Conservation (phyloP, 208 protist genomes). For the Wallacemonas sp. region DNA sequence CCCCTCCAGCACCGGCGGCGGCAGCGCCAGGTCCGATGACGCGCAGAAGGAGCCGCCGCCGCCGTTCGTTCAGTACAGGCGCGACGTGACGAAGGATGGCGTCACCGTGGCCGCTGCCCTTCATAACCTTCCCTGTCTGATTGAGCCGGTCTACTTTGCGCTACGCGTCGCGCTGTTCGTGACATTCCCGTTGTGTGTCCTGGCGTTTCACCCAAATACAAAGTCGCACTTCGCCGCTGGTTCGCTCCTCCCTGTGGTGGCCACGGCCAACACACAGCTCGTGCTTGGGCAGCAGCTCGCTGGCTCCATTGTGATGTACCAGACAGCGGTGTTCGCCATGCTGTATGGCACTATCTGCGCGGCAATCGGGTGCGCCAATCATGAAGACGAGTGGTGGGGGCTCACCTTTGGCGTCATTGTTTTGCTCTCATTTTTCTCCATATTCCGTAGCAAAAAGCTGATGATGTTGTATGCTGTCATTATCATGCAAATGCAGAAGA, state of each 20-base stretch:
- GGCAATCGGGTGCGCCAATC: slow-evolving; percentile 6
- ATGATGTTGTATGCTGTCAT: slow-evolving; percentile 39
- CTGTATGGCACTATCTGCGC: slow-evolving; percentile 36
- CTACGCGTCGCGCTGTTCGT: slow-evolving; percentile 19
- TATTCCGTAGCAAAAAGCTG: slow-evolving; percentile 24
- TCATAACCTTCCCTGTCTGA: slow-evolving; percentile 13
- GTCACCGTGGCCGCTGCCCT: slow-evolving; percentile 14
- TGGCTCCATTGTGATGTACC: slow-evolving; percentile 16
- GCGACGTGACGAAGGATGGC: slow-evolving; percentile 25
- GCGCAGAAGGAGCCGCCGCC: slow-evolving; percentile 15
- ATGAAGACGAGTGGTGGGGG: slow-evolving; percentile 45
- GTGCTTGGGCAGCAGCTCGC: slow-evolving; percentile 42
- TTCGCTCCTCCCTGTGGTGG: slow-evolving; percentile 23
- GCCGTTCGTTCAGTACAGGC: slow-evolving; percentile 12
- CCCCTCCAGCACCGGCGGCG: not conserved
- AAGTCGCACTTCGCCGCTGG: slow-evolving; percentile 20
- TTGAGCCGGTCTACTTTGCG: slow-evolving; percentile 28
- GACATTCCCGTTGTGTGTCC: slow-evolving; percentile 24
- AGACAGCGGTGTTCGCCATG: slow-evolving; percentile 28
- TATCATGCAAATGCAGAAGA: slow-evolving; percentile 45
- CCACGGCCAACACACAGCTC: slow-evolving; percentile 29
- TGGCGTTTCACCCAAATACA: slow-evolving; percentile 15
- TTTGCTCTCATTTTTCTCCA: slow-evolving; percentile 35
- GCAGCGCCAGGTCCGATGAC: slow-evolving; percentile 10
- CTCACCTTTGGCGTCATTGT: slow-evolving; percentile 32